Conservation (phyloP, 1,284 basidiomycete genomes). For the Ustilago crameri region DNA sequence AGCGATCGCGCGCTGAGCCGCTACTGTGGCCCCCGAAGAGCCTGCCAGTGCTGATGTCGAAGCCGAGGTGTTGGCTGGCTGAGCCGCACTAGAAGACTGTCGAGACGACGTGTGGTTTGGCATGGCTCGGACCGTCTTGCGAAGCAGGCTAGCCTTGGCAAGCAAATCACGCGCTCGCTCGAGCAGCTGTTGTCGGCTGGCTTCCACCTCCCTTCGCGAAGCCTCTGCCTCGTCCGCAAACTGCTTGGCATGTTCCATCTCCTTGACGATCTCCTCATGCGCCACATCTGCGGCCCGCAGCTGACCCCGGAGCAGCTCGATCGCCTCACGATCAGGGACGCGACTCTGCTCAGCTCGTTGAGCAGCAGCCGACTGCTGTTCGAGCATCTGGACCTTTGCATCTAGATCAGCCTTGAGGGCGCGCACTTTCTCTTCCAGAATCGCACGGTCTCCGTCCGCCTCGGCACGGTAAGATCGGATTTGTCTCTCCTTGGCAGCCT, state of each 20-base stretch:
- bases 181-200: slow-evolving; percentile 49
- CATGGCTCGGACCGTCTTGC: slow-evolving; percentile 48
- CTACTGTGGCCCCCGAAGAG: slow-evolving; percentile 10
- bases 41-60: slow-evolving; percentile 11
- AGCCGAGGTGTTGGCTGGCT: slow-evolving; percentile 3
- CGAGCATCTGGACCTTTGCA: slow-evolving; percentile 34
- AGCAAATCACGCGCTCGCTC: slow-evolving; percentile 43
- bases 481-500: slow-evolving; percentile 51
- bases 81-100: slow-evolving; percentile 18
- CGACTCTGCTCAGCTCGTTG: slow-evolving; percentile 32
- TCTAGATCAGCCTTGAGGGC: slow-evolving; percentile 50
- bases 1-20: slow-evolving; percentile 38
- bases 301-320: slow-evolving; percentile 57
- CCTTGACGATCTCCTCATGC: slow-evolving; percentile 56
- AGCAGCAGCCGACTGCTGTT: slow-evolving; percentile 26
- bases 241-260: slow-evolving; percentile 57
- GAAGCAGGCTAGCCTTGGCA: slow-evolving; percentile 33
- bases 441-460: slow-evolving; percentile 62
- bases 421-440: slow-evolving; percentile 59
- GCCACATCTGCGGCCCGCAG: slow-evolving; percentile 58
- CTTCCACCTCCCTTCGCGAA: slow-evolving; percentile 40
- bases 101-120: slow-evolving; percentile 52
- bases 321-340: slow-evolving; percentile 36
- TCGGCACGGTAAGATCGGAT: slow-evolving; percentile 59
- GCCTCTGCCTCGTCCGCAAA: slow-evolving; percentile 49